Evolutionary conservation across 495 filamentous ascomycete genomes (phyloP).

Genomic region (Penicillium taxi): DNA sequence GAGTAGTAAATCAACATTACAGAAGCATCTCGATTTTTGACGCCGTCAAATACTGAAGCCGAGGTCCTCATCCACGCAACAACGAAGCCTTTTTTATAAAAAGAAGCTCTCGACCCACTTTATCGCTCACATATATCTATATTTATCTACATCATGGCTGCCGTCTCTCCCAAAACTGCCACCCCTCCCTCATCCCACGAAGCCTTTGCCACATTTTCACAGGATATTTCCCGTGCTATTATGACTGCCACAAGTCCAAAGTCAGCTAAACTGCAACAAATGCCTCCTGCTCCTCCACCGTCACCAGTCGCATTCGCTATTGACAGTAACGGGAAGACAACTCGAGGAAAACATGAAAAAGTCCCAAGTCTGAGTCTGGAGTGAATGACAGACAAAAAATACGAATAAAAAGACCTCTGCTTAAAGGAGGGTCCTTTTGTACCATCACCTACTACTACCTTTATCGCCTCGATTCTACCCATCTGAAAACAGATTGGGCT

Average conservation of each 20-base stretch:
- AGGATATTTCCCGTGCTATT: slow-evolving; percentile 38
- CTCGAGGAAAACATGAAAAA: slow-evolving; percentile 10
- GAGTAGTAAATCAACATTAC: no score
- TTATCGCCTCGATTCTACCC: no score
- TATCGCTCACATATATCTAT: no score
- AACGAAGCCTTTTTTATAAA: no score
- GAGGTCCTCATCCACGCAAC: no score
- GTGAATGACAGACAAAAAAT: slow-evolving; percentile 4
- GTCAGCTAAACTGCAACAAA: slow-evolving; percentile 15
- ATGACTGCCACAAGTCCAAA: slow-evolving; percentile 24
- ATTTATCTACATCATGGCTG: slow-evolving; percentile 17
- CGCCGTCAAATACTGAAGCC: no score
- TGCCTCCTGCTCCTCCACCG: slow-evolving; percentile 42
- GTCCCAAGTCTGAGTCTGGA: slow-evolving; percentile 18
- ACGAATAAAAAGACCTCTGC: no score
- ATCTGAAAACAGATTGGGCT: no score
- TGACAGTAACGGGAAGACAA: slow-evolving; percentile 9
- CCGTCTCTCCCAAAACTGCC: slow-evolving; percentile 13
- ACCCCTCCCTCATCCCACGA: slow-evolving; percentile 18
- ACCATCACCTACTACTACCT: not conserved
- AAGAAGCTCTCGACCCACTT: not conserved
- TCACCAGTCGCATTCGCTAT: slow-evolving; percentile 37
- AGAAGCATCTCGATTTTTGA: no score
- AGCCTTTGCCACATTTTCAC: slow-evolving; percentile 26
- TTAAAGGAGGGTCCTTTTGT: no score